Percentiles rank a stretch among this genome's conserved stretches.
Evolutionary conservation across 371 early-diverging fungal species (phyloP).

Genomic region (Mucor irregularis): DNA sequence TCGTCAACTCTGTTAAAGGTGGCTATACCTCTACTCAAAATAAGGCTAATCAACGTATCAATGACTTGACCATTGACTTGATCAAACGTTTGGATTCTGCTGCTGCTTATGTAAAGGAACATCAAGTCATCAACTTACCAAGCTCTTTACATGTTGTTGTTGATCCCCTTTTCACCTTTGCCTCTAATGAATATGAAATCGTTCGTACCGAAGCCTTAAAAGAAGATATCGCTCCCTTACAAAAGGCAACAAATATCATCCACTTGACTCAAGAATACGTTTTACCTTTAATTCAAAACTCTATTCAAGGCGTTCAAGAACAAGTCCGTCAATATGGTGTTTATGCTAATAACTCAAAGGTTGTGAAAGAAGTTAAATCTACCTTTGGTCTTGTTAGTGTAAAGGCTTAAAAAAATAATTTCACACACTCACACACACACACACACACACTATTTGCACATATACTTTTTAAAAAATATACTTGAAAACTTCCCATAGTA

Average conservation of each 20-base stretch:
- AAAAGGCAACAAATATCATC: slow-evolving; percentile 57
- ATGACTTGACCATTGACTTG: slow-evolving; percentile 32
- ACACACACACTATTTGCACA: neutral
- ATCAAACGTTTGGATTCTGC: slow-evolving; percentile 30
- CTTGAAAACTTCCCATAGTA: too few relatives aligned
- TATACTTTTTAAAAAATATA: neutral
- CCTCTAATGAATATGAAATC: slow-evolving; percentile 48
- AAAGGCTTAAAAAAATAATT: slow-evolving; percentile 3
- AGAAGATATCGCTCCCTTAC: slow-evolving; percentile 44
- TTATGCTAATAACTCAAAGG: slow-evolving; percentile 29
- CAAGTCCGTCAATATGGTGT: slow-evolving; percentile 33
- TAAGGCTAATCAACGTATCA: slow-evolving; percentile 28
- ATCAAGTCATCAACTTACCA: slow-evolving; percentile 38
- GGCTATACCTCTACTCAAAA: slow-evolving; percentile 24
- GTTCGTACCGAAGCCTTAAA: slow-evolving; percentile 48
- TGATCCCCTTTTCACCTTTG: slow-evolving; percentile 48
- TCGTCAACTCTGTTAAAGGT: slow-evolving; percentile 36
- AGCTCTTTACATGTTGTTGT: slow-evolving; percentile 41
- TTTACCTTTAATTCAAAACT: slow-evolving; percentile 47
- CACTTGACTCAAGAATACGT: slow-evolving; percentile 50
- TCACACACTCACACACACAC: neutral
- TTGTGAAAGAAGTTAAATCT: slow-evolving; percentile 18
- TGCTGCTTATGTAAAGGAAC: slow-evolving; percentile 45
- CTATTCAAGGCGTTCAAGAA: slow-evolving; percentile 49
- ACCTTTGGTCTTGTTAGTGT: slow-evolving; percentile 11